Evolutionary conservation across 1,284 basidiomycete genomes (phyloP), one percentile per base, ranked within the genome.

Genomic region (Tilletiopsis washingtonensis): DNA sequence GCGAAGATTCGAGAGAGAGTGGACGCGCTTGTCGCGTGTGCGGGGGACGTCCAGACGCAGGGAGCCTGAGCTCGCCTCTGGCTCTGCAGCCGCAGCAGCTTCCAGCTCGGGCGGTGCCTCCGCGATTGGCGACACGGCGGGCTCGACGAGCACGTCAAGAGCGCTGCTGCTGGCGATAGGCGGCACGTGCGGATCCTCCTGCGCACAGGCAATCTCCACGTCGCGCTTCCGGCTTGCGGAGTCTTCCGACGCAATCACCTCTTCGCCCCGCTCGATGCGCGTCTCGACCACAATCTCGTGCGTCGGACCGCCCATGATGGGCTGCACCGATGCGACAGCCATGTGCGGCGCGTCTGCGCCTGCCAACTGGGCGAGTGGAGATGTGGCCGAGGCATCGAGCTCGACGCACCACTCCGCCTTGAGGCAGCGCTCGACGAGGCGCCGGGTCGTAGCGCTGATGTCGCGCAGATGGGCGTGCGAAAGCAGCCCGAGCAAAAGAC

Each of bases 341-440:
- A 34, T 34, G 32, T 17, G 12, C 2, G 32, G 17, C 12, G 12
- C 32, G 32, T 34, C 12, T 34, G 12, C 12, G 12, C 32, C 2
- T 12, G 17, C 32, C 32, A 34, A 34, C 17, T 34, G 32, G 12
- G 12, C 17, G 32, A 34, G 12, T 11, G 32, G 12, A 17, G 32
- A 11, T 34, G 32, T 17, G 17, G 12, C 17, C 32, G 32, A 34
- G 3, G 55, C 43, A 25, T 68, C 63, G 11, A 61, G 45, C 47
- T 64, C 57, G 11, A 68, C 81, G 76, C 88, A 91, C 90, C 90
- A 94, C 4, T 87, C 84, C 3, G 86, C 88, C 6, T 78, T 76
- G 21, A 97, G 79, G 74, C 91, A 97, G 26, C 93, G 81, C 53
- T 90, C 84, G n/a, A 96, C 91, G 11, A 99, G 80, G 2, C 91